These are phyloP conservation scores for Scedosporium dehoogii DNA, from an alignment of 2,329 filamentous ascomycete species.

Conservation along the genomic window DNA sequence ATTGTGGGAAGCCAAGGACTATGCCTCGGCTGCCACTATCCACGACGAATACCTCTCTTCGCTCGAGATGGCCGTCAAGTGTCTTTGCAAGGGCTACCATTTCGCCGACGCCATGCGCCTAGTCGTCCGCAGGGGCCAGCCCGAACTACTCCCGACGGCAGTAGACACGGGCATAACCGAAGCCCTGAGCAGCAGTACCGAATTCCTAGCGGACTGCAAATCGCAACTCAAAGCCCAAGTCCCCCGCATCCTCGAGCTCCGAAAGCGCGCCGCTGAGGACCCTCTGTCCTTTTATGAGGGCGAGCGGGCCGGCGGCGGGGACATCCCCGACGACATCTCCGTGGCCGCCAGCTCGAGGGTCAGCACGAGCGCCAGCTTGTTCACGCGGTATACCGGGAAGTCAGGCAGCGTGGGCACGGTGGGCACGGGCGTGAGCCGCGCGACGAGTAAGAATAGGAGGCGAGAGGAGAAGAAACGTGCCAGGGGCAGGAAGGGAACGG, in stretches of 20 bases:
- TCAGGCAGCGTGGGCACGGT: slow-evolving; percentile 53
- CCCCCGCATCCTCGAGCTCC: slow-evolving; percentile 73
- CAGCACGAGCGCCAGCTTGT: slow-evolving; percentile 76
- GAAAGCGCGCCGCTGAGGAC: slow-evolving; percentile 70
- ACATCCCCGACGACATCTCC: slow-evolving; percentile 86
- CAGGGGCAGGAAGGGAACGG: slow-evolving; percentile 86
- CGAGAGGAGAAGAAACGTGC: slow-evolving; percentile 94
- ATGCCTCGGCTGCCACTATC: slow-evolving; percentile 67
- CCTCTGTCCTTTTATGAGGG: slow-evolving; percentile 85
- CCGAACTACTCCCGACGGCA: slow-evolving; percentile 53
- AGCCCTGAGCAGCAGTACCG: slow-evolving; percentile 70
- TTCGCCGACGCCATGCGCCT: slow-evolving; percentile 86
- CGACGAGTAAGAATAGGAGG: slow-evolving; percentile 77
- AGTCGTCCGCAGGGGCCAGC: slow-evolving; percentile 48
- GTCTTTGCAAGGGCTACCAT: slow-evolving; percentile 76
- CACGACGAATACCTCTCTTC: slow-evolving; percentile 73
- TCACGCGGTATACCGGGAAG: slow-evolving; percentile 83
- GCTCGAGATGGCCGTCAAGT: slow-evolving; percentile 57
- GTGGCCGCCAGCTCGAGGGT: slow-evolving; percentile 73
- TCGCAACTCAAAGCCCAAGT: slow-evolving; percentile 75
- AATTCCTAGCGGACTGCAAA: slow-evolving; percentile 89
- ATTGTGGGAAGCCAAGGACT: slow-evolving; percentile 77
- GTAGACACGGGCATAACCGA: slow-evolving; percentile 76
- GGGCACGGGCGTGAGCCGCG: slow-evolving; percentile 63
- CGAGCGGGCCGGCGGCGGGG: slow-evolving; percentile 51